These are phyloP conservation scores for Alternaria arbusti DNA, from an alignment of 2,329 filamentous ascomycete species.

Conservation along the genomic window DNA sequence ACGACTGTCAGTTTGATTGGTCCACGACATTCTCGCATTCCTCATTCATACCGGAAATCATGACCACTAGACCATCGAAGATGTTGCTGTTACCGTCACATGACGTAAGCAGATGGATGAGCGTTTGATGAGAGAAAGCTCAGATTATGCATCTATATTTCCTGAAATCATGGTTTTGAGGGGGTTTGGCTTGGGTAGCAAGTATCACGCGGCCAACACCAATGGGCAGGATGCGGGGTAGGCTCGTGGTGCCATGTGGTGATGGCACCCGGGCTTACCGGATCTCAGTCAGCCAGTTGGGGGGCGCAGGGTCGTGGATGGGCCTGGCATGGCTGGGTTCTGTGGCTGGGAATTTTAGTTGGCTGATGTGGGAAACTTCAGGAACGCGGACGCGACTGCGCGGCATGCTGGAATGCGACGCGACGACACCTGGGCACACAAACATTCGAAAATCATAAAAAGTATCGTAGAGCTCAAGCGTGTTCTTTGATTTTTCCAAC, in stretches of 20 bases:
- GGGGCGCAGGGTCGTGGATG: not conserved
- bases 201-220: not conserved
- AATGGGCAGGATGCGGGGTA: not conserved
- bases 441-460: not conserved
- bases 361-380: not conserved
- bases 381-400: not conserved
- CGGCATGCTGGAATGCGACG: not conserved
- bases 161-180: not conserved
- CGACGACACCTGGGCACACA: not conserved
- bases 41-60: not conserved
- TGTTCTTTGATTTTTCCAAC: not conserved
- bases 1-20: too few relatives aligned
- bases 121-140: conserved; percentile 6
- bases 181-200: not conserved
- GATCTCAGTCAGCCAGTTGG: not conserved
- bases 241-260: not conserved
- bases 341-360: not conserved
- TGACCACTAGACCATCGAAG: conserved; percentile 25
- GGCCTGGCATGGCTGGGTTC: not conserved
- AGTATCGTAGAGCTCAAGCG: not conserved
- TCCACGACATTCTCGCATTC: too few relatives aligned
- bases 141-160: not conserved
- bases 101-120: conserved; percentile 19
- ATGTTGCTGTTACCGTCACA: conserved; percentile 6
- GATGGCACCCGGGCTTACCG: not conserved